phyloP scores from a whole-genome alignment of 768 basidiomycete species.

The Cubamyces sp. region DNA sequence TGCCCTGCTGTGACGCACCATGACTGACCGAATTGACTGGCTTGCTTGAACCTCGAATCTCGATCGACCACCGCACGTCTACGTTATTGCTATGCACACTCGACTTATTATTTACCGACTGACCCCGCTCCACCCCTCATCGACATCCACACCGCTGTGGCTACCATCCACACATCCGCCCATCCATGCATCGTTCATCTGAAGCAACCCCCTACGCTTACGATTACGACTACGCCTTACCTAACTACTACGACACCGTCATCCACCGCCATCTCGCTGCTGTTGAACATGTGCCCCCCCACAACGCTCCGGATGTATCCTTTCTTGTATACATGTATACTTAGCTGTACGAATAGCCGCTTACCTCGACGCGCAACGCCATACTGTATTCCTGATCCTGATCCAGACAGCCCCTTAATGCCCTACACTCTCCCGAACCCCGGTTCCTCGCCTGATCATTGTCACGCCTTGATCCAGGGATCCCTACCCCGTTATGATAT shows the following conservation, averaged over 20 bases:
- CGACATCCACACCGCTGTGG: not conserved
- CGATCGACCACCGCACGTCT: not conserved
- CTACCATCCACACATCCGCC: not conserved
- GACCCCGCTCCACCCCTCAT: not conserved
- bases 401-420: not conserved
- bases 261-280: not conserved
- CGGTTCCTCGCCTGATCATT: not conserved
- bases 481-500: no score
- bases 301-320: conserved; percentile 12
- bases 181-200: not conserved
- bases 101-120: not conserved
- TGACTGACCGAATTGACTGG: not conserved
- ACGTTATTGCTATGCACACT: conserved; percentile 19
- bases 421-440: not conserved
- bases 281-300: not conserved
- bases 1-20: not conserved
- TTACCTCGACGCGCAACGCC: not conserved
- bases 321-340: conserved; percentile 15
- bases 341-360: conserved; percentile 12
- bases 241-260: no score
- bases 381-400: conserved; percentile 4
- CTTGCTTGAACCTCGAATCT: no score
- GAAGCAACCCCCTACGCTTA: not conserved
- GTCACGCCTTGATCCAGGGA: no score
- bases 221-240: no score